A percentile compares a stretch with the other conserved stretches of the same genome.
Conservation (phyloP, 2,329 filamentous ascomycete genomes). For the Talaromyces sp. region DNA sequence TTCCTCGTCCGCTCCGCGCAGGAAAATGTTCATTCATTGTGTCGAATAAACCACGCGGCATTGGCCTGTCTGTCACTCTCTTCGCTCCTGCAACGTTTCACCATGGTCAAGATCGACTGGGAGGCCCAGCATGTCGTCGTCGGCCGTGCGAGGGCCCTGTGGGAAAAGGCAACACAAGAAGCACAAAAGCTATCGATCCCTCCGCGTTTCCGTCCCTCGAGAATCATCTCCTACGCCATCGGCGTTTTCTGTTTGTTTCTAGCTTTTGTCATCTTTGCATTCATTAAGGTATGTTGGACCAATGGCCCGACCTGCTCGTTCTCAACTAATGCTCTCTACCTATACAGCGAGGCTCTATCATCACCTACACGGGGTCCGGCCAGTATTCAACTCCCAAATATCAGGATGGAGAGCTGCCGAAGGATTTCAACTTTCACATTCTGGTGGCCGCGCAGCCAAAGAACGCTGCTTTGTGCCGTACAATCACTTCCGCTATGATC, state of each 20-base stretch:
- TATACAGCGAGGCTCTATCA: neutral
- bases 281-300: neutral
- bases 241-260: neutral
- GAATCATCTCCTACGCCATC: constrained; percentile 12
- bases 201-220: constrained; percentile 6
- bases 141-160: neutral
- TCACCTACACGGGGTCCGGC: neutral
- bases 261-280: neutral
- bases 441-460: constrained; percentile 47
- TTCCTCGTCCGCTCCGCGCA: constrained; percentile 20
- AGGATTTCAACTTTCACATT: constrained; percentile 47
- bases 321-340: neutral
- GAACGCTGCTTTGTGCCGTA: constrained; percentile 52
- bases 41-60: neutral
- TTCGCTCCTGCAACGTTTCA: neutral
- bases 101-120: neutral
- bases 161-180: neutral
- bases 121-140: neutral
- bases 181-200: neutral
- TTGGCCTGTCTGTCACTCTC: neutral
- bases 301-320: neutral
- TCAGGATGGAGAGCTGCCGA: constrained; percentile 25
- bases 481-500: constrained; percentile 53
- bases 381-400: constrained; percentile 5
- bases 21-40: neutral